Evolutionary conservation across 2,329 filamentous ascomycete species (phyloP), one percentile per base, ranked within the genome.

Genomic region (Aspergillus brunneoviolaceus): DNA sequence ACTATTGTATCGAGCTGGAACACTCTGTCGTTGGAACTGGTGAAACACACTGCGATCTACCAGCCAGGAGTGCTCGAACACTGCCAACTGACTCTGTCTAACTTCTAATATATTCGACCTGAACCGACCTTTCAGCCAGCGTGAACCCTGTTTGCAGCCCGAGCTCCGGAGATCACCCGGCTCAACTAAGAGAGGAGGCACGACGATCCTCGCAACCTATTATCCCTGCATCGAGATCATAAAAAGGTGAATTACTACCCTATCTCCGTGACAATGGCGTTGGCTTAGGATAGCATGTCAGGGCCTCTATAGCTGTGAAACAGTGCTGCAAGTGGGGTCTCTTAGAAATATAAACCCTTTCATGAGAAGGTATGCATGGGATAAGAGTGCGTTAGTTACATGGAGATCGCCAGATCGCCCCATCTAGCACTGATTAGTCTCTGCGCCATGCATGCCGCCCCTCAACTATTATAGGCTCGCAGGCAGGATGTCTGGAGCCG

Each of bases 401-500:
- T 45, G 39, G 16, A 45, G 3, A 7, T 19, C 5, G 9, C 16
- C 39, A 19, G 9, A 27, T 21, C 25, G 27, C 3, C 7, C 25
- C 25, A n/a, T 55, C 31, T 47, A 48, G 42, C 19, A 29, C 52
- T 10, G 19, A 55, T 33, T 21, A 23, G 23, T 33, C 12, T 42
- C 31, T n/a, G 16, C 52, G 39, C 25, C 7, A 33, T 27, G 19
- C 27, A 45, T 48, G 52, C 48, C 47, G 25, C 21, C 33, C 39
- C 23, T 19, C 39, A 48, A 5, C n/a, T 7, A 33, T 58, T 57
- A 60, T 19, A 16, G 35, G 35, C 62, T 58, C 16, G 48, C 39
- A 47, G 70, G 68, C 23, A 71, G 48, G 35, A 72, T 73, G 59
- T 69, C 61, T 23, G 71, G 71, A 58, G 60, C 57, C 29, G 72